A percentile compares a stretch with the other conserved stretches of the same genome.
Conservation (phyloP, 2,329 filamentous ascomycete genomes). For the Apiospora koreana region DNA sequence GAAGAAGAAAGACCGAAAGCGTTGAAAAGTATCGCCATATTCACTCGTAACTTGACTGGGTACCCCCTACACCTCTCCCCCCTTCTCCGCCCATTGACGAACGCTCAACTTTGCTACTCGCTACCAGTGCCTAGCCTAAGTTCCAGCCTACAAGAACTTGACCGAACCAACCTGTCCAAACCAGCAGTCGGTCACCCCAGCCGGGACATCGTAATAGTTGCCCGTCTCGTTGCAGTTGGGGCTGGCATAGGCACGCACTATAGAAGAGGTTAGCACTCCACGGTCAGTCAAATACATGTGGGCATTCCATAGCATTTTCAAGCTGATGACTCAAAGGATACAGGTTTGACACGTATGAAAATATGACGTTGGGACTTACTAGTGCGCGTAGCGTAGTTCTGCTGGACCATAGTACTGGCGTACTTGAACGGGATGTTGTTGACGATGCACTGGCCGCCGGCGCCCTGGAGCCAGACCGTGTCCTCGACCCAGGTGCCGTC, state of each 20-base stretch:
- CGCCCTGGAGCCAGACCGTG: conserved; percentile 15
- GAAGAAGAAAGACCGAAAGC: neutral
- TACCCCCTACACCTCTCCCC: neutral
- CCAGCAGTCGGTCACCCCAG: conserved; percentile 10
- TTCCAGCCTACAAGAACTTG: conserved; percentile 11
- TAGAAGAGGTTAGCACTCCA: neutral
- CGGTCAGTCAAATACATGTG: no score
- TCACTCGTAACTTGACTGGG: neutral
- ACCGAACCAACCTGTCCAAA: neutral
- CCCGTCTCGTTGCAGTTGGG: conserved; percentile 9
- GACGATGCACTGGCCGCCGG: conserved; percentile 10
- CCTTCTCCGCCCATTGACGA: neutral
- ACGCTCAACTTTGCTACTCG: no score
- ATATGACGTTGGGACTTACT: conserved; percentile 9
- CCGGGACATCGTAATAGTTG: conserved; percentile 13
- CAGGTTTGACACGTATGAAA: no score
- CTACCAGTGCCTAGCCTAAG: neutral
- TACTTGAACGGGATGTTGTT: conserved; percentile 9
- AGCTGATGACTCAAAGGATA: no score
- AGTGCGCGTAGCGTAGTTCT: conserved; percentile 15
- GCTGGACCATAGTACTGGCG: conserved; percentile 12
- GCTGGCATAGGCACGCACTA: conserved; percentile 12
- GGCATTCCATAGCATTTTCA: no score
- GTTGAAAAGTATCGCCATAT: neutral
- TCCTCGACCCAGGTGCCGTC: conserved; percentile 15